Evolutionary conservation across 495 filamentous ascomycete species (phyloP).

Genomic region (Neurospora hispaniola): DNA sequence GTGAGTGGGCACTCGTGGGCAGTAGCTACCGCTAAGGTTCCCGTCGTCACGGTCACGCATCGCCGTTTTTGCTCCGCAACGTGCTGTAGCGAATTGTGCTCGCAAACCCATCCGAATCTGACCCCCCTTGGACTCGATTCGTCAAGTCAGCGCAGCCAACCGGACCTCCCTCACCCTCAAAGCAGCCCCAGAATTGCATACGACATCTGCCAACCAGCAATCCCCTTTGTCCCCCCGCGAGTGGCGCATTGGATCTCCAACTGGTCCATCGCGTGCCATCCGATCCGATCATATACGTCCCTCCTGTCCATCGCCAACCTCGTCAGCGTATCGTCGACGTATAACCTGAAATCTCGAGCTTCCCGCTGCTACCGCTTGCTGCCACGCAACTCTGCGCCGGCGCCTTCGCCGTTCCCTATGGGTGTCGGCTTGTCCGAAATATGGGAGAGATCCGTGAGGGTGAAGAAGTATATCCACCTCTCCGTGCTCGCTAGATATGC

Average conservation of each 20-base stretch:
- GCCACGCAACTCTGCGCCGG: not conserved
- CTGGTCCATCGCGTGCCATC: not conserved
- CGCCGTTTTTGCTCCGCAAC: not conserved
- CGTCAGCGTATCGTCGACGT: not conserved
- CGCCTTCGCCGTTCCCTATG: constrained; percentile 11
- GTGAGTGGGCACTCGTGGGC: not conserved
- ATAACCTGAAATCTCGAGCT: not conserved
- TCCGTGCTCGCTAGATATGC: not conserved
- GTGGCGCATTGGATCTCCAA: not conserved
- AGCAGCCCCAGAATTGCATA: not conserved
- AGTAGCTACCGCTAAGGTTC: not conserved
- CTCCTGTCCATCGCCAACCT: not conserved
- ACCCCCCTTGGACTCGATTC: not conserved
- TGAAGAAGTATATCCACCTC: constrained; percentile 18
- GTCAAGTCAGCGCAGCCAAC: not conserved
- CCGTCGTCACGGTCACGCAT: not conserved
- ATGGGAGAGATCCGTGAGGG: constrained; percentile 26
- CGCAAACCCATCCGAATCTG: not conserved
- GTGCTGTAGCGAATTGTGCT: not conserved
- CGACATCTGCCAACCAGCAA: not conserved
- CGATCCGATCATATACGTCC: not conserved
- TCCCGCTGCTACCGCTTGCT: not conserved
- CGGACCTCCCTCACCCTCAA: not conserved
- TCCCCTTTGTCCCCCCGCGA: not conserved
- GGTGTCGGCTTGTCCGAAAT: constrained; percentile 20